Evolutionary conservation across 1,284 basidiomycete genomes (phyloP), one percentile per base, ranked within the genome.

Genomic region (Ustilago lituana): DNA sequence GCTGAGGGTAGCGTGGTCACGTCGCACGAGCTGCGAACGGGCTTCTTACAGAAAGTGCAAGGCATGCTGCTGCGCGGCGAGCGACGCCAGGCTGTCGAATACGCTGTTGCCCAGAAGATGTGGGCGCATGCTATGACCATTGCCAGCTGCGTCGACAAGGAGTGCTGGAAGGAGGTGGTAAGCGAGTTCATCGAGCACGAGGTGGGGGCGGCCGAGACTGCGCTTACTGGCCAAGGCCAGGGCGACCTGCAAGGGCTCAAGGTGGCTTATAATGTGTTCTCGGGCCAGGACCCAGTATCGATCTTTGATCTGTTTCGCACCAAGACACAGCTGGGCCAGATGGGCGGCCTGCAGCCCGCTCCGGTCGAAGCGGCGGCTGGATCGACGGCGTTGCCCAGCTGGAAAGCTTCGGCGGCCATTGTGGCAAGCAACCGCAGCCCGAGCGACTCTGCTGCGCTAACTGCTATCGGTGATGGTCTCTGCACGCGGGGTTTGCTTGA

Each of bases 51-150:
- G 27, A 62, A 71, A 44, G 55, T 82, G 24, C 77, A 82, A 68
- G 39, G 33, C 10, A 62, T 78, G 51, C 58, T 82, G 12, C 57
- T 78, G 27, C 55, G 88, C 40, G 96, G 96, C 14, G 89, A 97
- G 71, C 90, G 92, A 55, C 87, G 88, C 23, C 88, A 90, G 66
- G 96, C 96, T 0, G 93, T 93, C 75, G 89, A 90, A 57, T 93
- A 89, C 78, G 95, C 96, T 4, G 85, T 93, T 24, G 89, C 93
- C 60, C 88, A 94, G 80, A 90, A 88, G 73, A 84, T 98, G 66
- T 99, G 94, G 94, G 89, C 93, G 1, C 96, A 99, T 82, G 96
- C 96, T 1, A 89, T 98, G 87, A 85, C 98, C 43, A 94, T 98
- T 63, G 89, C 96, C 8, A 94, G 92, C 78, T 91, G 91, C 53